Base-by-base conservation (phyloP, 2,329 filamentous ascomycete genomes). In the Didymella pinodella region DNA sequence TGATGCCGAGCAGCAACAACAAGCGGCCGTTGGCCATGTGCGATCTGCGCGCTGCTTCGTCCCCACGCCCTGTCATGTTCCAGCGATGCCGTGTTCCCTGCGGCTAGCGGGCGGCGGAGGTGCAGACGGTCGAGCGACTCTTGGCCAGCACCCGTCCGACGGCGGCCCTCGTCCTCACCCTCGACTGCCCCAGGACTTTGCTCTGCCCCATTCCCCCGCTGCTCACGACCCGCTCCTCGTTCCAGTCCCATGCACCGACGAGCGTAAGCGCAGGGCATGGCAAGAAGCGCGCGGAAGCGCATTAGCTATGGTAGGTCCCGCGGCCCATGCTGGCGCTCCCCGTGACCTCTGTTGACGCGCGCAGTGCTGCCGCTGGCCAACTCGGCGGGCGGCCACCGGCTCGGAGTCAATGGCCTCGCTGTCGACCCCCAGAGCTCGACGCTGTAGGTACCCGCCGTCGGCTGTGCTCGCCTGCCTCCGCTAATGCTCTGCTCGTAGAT, bases 381-480 rank as follows among this genome's bases (percentile, higher is more conserved):
- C 77, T 88, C 87, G 58, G 85, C 88, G 18, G 92, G 92, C 66
- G 94, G 94, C 57, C 95, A 99, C 82, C 86, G 93, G 70, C 87
- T 98, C 56, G 95, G 95, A 65, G 92, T 99, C 69, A 97, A 98
- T 83, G 93, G 94, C 63, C 86, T 99, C 61, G 92, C 92, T 51
- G 89, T 97, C 65, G 95, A 98, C 79, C 83, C 85, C 62, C 84
- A 89, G 67, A 91, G 90, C 77, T 91, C 90, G 55, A 93, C 97
- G 62, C 85, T 99, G 56, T 59, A 59, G 46, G 93, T 97, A 83
- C 8, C 40, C 38, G 44, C 40, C 38, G 44, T 46, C 49, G 18
- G 40, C 36, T 18, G 36, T 40, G 36, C 36, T 11, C 8, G 36
- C 8, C 36, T 20, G 18, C 18, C 36, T 18, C 36, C 20, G 36